These are phyloP conservation scores for Periglandula ipomoeae DNA, from an alignment of 2,329 filamentous ascomycete genomes.

Conservation along the genomic window DNA sequence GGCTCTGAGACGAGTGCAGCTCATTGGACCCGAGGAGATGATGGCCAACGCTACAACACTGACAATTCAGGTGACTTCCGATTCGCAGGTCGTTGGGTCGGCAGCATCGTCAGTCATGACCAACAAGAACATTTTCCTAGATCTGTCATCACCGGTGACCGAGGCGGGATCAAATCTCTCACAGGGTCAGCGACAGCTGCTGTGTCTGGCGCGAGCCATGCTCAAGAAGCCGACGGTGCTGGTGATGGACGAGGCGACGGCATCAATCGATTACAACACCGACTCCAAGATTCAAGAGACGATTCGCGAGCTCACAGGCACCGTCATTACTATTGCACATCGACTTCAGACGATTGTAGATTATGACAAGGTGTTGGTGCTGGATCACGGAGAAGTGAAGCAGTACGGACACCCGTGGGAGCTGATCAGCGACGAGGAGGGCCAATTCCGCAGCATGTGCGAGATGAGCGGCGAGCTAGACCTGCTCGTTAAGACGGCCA, in stretches of 20 bases:
- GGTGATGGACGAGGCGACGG: slow-evolving; percentile 99
- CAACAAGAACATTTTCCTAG: slow-evolving; percentile 93
- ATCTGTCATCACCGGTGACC: slow-evolving; percentile 71
- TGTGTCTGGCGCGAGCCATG: slow-evolving; percentile 87
- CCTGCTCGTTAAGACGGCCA: slow-evolving; percentile 40
- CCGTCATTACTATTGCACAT: slow-evolving; percentile 94
- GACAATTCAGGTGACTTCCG: slow-evolving; percentile 9
- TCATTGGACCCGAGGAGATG: slow-evolving; percentile 58
- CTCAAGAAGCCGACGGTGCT: slow-evolving; percentile 86
- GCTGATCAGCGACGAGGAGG: slow-evolving; percentile 61
- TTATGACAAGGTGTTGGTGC: slow-evolving; percentile 92
- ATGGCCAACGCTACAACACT: slow-evolving; percentile 19
- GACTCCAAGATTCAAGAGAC: slow-evolving; percentile 95
- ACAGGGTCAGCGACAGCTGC: slow-evolving; percentile 87
- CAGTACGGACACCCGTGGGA: slow-evolving; percentile 89
- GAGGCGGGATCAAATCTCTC: slow-evolving; percentile 93
- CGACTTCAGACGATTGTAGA: slow-evolving; percentile 94
- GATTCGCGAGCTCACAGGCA: slow-evolving; percentile 85
- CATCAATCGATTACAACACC: slow-evolving; percentile 93
- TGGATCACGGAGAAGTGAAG: slow-evolving; percentile 79
- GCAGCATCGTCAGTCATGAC: slow-evolving; percentile 36
- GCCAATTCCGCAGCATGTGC: slow-evolving; percentile 55
- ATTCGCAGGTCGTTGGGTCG: slow-evolving; percentile 12
- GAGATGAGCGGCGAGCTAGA: slow-evolving; percentile 53
- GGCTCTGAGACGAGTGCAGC: slow-evolving; percentile 77